Evolutionary conservation across 2,329 filamentous ascomycete species (phyloP).

Genomic region (Neodidymelliopsis sp.): DNA sequence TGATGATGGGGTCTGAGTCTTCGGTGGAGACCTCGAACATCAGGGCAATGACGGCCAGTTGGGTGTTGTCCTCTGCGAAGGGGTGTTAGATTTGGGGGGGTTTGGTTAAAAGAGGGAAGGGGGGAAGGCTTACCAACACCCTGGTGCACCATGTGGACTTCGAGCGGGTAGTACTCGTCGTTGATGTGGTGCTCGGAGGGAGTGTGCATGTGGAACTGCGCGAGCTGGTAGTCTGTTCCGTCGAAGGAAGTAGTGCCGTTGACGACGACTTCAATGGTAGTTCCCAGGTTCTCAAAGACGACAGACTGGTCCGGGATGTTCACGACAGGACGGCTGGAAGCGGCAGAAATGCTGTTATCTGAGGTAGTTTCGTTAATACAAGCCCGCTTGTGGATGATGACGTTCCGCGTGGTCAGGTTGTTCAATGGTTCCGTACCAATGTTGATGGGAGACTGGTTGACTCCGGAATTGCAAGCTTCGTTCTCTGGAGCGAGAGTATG

Average conservation of each 20-base stretch:
- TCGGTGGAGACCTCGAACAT: slow-evolving; percentile 53
- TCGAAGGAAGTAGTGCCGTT: slow-evolving; percentile 57
- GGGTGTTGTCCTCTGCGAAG: slow-evolving; percentile 38
- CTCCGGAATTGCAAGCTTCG: slow-evolving; percentile 57
- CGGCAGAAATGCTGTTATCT: slow-evolving; percentile 44
- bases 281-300: slow-evolving; percentile 65
- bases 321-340: slow-evolving; percentile 38
- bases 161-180: slow-evolving; percentile 56
- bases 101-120: too few species aligned
- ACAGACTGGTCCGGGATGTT: slow-evolving; percentile 53
- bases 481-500: slow-evolving; percentile 55
- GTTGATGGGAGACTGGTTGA: slow-evolving; percentile 65
- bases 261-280: slow-evolving; percentile 64
- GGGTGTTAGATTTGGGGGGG: slow-evolving; percentile 7
- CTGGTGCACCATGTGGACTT: slow-evolving; percentile 68
- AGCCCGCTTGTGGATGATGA: slow-evolving; percentile 8
- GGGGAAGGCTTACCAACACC: slow-evolving; percentile 47
- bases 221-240: slow-evolving; percentile 53
- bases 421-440: slow-evolving; percentile 45
- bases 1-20: slow-evolving; percentile 41
- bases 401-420: slow-evolving; percentile 2
- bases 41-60: slow-evolving; percentile 52
- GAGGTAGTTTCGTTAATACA: slow-evolving; percentile 18
- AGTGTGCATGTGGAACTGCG: slow-evolving; percentile 68
- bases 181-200: slow-evolving; percentile 65